These are phyloP conservation scores for Coemansia sp. DNA, from an alignment of 192 early-diverging fungal species.

Conservation along the genomic window DNA sequence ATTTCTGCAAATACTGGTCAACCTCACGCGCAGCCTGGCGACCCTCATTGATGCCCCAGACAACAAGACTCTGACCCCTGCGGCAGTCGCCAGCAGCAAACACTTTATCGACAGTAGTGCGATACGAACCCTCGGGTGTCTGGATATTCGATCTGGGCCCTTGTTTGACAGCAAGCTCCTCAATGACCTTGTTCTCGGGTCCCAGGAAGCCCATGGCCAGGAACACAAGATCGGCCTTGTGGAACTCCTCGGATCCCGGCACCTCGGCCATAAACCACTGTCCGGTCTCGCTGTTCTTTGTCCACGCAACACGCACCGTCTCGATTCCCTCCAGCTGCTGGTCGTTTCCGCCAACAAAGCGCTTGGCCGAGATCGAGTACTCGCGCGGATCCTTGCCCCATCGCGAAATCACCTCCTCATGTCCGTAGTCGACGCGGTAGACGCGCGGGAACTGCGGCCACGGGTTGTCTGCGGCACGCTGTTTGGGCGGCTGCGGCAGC, in stretches of 20 bases:
- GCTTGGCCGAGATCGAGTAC: constrained; percentile 94
- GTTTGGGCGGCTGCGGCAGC: constrained; percentile 85
- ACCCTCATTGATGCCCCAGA: constrained; percentile 99
- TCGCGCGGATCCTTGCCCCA: constrained; percentile 95
- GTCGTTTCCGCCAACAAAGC: constrained; percentile 83
- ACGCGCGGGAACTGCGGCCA: constrained; percentile 98
- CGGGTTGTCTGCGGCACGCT: constrained; percentile 87
- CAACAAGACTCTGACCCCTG: constrained; percentile 92
- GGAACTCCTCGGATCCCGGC: constrained; percentile 79
- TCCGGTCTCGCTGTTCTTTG: constrained; percentile 65
- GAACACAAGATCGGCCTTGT: constrained; percentile 88
- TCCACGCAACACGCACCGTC: constrained; percentile 96
- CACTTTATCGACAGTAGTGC: constrained; percentile 75
- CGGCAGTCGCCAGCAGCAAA: constrained; percentile 98
- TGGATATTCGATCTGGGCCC: constrained; percentile 79
- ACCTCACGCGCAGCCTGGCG: constrained; percentile 91
- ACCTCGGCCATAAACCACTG: constrained; percentile 91
- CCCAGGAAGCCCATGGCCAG: constrained; percentile 96
- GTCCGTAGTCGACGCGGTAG: constrained; percentile 96
- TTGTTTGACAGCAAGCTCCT: constrained; percentile 78
- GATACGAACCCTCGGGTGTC: constrained; percentile 76
- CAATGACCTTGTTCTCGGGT: constrained; percentile 80
- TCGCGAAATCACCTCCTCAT: constrained; percentile 83
- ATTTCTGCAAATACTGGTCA: constrained; percentile 68
- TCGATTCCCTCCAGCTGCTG: constrained; percentile 79